Percentiles rank a stretch among this genome's conserved stretches.
Evolutionary conservation across 2,329 filamentous ascomycete genomes (phyloP).

Genomic region (Venturia nashicola): DNA sequence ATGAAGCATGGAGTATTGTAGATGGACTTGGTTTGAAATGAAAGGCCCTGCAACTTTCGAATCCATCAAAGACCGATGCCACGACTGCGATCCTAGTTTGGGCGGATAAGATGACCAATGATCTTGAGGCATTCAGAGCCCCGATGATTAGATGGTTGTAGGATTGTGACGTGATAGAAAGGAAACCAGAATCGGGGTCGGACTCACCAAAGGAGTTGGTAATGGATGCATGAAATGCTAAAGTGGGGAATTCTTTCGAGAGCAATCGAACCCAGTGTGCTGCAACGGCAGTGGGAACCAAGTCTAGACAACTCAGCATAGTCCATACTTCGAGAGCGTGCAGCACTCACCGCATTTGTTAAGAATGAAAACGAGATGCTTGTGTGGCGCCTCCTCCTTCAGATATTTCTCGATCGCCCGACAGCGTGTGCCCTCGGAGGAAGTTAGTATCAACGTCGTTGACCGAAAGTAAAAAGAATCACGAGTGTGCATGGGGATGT

Average conservation of each 20-base stretch:
- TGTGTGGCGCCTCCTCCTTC: constrained; percentile 84
- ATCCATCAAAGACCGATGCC: no score
- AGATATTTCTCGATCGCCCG: constrained; percentile 88
- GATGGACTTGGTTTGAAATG: no score
- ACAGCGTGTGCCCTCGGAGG: constrained; percentile 61
- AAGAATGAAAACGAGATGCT: constrained; percentile 80
- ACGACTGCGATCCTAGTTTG: no score
- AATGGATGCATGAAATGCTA: constrained; percentile 89
- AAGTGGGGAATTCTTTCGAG: constrained; percentile 83
- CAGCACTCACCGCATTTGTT: constrained; percentile 77
- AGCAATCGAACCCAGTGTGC: constrained; percentile 84
- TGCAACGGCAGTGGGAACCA: constrained; percentile 25
- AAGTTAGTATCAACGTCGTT: background rate
- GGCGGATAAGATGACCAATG: no score
- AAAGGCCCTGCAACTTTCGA: no score
- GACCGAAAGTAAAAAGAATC: background rate
- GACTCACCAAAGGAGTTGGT: constrained; percentile 74
- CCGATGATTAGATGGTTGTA: no score
- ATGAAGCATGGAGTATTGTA: no score
- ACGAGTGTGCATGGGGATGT: constrained; percentile 40
- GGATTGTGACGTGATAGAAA: no score
- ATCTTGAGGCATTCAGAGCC: no score
- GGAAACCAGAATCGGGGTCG: no score
- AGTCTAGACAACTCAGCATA: constrained; percentile 16
- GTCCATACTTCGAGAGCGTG: background rate